phyloP scores from a whole-genome alignment of 108 stramenopile genomes.

The Nannochloropsis oceanica region DNA sequence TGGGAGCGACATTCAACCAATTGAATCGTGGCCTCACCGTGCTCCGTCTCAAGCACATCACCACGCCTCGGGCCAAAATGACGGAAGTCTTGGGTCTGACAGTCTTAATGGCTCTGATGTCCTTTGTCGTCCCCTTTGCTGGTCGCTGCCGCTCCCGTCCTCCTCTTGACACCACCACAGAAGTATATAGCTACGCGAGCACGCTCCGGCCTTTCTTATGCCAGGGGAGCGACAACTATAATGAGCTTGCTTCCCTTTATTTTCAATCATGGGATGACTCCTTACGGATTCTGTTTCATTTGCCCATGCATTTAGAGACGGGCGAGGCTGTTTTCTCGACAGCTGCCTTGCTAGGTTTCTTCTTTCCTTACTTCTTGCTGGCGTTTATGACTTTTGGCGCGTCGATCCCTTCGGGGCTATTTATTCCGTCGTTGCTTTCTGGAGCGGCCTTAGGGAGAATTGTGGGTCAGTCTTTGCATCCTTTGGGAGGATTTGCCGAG shows the following conservation, averaged over 20 bases:
- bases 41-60: slow-evolving; percentile 5
- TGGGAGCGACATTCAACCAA: slow-evolving; percentile 33
- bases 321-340: slow-evolving; percentile 1
- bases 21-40: slow-evolving; percentile 25
- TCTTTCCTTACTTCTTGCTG: slow-evolving; percentile 24
- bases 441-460: slow-evolving; percentile 36
- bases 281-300: slow-evolving; percentile 10
- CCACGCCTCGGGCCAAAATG: slow-evolving; percentile 19
- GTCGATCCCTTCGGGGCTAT: slow-evolving; percentile 33
- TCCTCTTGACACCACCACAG: background rate
- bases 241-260: slow-evolving; percentile 13
- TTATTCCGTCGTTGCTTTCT: slow-evolving; percentile 33
- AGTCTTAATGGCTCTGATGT: background rate
- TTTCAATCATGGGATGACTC: slow-evolving; percentile 1
- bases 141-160: slow-evolving; percentile 3
- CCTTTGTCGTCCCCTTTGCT: background rate
- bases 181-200: background rate
- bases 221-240: background rate
- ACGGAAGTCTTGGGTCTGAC: slow-evolving; percentile 5
- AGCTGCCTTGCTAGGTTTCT: slow-evolving; percentile 17
- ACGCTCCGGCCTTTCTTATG: slow-evolving; percentile 1
- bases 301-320: background rate
- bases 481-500: slow-evolving; percentile 13
- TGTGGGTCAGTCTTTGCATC: slow-evolving; percentile 1
- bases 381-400: slow-evolving; percentile 34